Base-by-base conservation (phyloP, 352 stramenopile genomes). In the Peronospora farinosa region DNA sequence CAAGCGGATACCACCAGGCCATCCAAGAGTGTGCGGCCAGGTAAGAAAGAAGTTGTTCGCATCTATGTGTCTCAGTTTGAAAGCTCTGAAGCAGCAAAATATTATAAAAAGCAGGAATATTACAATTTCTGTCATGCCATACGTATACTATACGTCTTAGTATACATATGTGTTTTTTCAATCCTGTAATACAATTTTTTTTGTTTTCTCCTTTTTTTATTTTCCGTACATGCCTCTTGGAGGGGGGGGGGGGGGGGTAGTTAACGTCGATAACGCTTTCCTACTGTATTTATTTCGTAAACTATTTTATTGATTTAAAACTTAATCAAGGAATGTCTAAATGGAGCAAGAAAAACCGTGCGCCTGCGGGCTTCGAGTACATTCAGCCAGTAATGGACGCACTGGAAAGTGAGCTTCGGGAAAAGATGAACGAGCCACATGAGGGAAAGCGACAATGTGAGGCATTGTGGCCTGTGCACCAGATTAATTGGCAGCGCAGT, bases 401-500 rank as follows among this genome's bases (percentile, higher is more conserved):
- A 42, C 84, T 99, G 33, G 96, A 98, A 65, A 84, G 95, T 45
- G 96, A 99, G 74, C 73, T 99, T 35, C 83, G 96, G 40, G 95
- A 98, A 74, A 95, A 94, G 55, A 97, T 98, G 63, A 98, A 98
- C 69, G 94, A 98, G 67, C 89, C 90, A 36, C 96, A 98, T 63
- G 93, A 97, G 57, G 91, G 94, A 19, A 97, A 98, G 66, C 91
- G 96, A 37, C 98, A 98, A 67, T 97, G 88, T 47, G 96, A 99
- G 84, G 78, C 81, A 50, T 82, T 98, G 65, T 99, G 97, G 97
- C 96, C 96, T 9, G 92, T 99, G 54, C 95, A 98, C 68, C 96
- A 99, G 80, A 98, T 99, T 68, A 99, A 98, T 65, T 98, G 95
- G 93, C 97, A 99, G 73, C 85, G 92, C 55, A 97, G 84, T 25